Evolutionary conservation across 1,284 basidiomycete species (phyloP), one percentile per base, ranked within the genome.

Genomic region (Trametes pubescens): DNA sequence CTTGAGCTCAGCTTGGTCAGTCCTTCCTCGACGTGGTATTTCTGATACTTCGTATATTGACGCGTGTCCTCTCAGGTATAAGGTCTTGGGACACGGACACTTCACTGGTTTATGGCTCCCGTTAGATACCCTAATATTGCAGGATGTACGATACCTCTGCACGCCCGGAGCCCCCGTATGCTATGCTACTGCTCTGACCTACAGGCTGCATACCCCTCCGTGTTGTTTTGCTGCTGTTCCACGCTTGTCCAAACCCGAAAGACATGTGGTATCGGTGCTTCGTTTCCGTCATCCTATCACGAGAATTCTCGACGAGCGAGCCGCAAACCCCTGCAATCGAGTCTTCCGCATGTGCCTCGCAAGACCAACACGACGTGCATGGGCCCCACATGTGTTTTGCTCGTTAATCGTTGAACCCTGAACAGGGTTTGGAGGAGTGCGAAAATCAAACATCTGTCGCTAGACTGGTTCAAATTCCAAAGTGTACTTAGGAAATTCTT

Each of bases 1-100:
- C 82, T 99, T 59, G 97, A 99, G 81, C 85, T 99, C 67, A 96
- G 94, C 78, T 80, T 99, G 84, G 94, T 98, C 72, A 71, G 92
- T 87, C 1, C 16, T 21, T 2, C 46, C n/a, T 38, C 21, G 29
- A 18, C 4, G 34, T 9, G 29, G 14, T 13, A 21, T 59, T 18
- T 21, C 35, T 7, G 26, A 14, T 26, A 43, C 51, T 35, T 13
- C 47, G 26, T 14, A 34, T 11, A 37, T 35, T 49, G 21, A 38
- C n/a, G 16, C 2, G n/a, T 32, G 4, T 32, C 37, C 24, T 26
- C 18, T 9, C 35, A 69, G 68, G 65, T 67, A 58, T 69, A 63
- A 69, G 52, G 47, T 21, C 32, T 24, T 32, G 16, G 46, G 57
- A 32, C 29, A 56, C 37, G 32, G 43, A 51, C 35, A 24, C 43